A percentile compares a stretch with the other conserved stretches of the same genome.
Conservation (phyloP, 225 moss, liverwort and hornwort species). For the Pseudoscleropodium purum region DNA sequence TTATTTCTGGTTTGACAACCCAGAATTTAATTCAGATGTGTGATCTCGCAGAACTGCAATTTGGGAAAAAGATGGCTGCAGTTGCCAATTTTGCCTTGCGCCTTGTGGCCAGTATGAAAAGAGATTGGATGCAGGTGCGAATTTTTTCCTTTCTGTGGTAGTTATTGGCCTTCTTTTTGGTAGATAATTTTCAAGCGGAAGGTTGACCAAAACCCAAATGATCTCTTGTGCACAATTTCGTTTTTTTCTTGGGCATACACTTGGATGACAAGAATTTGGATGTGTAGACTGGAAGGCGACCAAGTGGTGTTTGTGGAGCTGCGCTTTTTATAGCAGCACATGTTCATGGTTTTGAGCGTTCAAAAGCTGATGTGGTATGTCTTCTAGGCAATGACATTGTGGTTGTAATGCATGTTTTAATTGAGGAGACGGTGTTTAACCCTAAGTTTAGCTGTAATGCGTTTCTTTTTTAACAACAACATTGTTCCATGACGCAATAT, state of each 20-base stretch:
- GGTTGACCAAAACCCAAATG: background rate
- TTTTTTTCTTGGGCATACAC: background rate
- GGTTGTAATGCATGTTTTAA: background rate
- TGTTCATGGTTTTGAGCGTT: constrained; percentile 92
- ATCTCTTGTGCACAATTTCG: background rate
- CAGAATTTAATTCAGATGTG: constrained; percentile 4
- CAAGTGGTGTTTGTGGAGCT: constrained; percentile 96
- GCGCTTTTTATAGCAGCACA: constrained; percentile 95
- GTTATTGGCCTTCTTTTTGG: background rate
- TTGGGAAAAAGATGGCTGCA: constrained; percentile 81
- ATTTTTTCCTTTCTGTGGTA: background rate
- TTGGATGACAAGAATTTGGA: constrained; percentile 2
- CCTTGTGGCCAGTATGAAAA: constrained; percentile 98
- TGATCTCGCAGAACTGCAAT: constrained; percentile 63
- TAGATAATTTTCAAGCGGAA: background rate
- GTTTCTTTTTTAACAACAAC: background rate
- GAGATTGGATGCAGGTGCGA: constrained; percentile 99
- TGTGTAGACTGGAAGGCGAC: constrained; percentile 92
- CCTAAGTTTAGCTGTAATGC: background rate
- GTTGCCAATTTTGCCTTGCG: constrained; percentile 90
- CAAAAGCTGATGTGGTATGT: constrained; percentile 93
- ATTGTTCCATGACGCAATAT: background rate
- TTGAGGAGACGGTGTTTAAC: background rate
- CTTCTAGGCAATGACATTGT: background rate
- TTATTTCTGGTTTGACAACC: background rate